Evolutionary conservation across 192 early-diverging fungal species (phyloP).

Genomic region (Funneliformis geosporum): DNA sequence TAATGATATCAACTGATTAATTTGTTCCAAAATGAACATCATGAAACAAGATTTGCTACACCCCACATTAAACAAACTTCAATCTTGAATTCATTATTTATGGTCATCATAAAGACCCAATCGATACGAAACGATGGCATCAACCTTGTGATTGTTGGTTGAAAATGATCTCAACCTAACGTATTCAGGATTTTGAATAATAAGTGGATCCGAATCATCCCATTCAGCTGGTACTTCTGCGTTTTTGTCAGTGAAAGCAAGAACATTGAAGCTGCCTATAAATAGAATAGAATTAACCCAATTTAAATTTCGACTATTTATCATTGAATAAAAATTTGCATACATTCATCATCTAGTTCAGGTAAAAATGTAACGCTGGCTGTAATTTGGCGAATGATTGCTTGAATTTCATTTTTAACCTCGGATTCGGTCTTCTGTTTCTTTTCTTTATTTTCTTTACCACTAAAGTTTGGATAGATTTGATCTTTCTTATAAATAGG

Average conservation of each 20-base stretch:
- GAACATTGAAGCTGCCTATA: slow-evolving; percentile 84
- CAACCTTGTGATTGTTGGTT: slow-evolving; percentile 81
- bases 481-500: neutral
- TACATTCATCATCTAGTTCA: slow-evolving; percentile 83
- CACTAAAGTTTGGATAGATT: neutral
- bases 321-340: slow-evolving; percentile 12
- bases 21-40: too few species aligned
- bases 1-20: too few species aligned
- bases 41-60: too few species aligned
- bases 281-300: neutral
- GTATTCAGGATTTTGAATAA: slow-evolving; percentile 84
- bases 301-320: neutral
- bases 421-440: slow-evolving; percentile 60
- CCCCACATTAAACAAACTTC: neutral
- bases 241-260: slow-evolving; percentile 86
- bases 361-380: slow-evolving; percentile 90
- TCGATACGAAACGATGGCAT: slow-evolving; percentile 85
- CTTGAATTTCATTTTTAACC: slow-evolving; percentile 77
- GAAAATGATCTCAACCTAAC: slow-evolving; percentile 81
- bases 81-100: neutral
- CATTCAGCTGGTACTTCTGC: slow-evolving; percentile 85
- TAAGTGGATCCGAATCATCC: slow-evolving; percentile 77
- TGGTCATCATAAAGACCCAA: slow-evolving; percentile 37
- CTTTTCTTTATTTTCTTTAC: neutral
- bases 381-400: slow-evolving; percentile 90